Percentiles rank a stretch among this genome's conserved stretches.
These are phyloP conservation scores for Lyophyllum semitale DNA, from an alignment of 768 basidiomycete genomes.

Conservation along the genomic window DNA sequence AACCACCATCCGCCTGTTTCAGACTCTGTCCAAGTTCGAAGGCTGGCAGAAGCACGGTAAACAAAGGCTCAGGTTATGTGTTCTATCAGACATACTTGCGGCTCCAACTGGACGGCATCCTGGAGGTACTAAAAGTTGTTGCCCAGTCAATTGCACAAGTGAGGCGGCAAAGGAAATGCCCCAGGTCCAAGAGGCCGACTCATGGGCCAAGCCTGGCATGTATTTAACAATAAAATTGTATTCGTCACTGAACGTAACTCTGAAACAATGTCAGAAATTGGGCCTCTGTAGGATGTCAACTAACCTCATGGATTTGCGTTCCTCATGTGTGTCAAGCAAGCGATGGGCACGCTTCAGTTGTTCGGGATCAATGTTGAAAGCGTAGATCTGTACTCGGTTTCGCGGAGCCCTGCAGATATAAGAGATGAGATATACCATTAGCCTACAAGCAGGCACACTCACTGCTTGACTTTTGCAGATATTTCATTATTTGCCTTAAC, in stretches of 20 bases:
- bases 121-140: no score
- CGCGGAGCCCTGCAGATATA: no score
- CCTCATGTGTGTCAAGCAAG: conserved; percentile 6
- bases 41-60: conserved; percentile 11
- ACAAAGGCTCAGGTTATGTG: conserved; percentile 7
- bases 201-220: conserved; percentile 14
- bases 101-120: no score
- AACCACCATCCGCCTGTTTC: conserved; percentile 16
- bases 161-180: no score
- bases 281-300: neutral
- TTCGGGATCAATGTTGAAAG: neutral
- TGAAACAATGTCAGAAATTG: neutral
- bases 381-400: no score
- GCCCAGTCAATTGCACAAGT: no score
- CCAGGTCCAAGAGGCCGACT: conserved; percentile 8
- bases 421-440: no score
- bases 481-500: neutral
- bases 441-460: no score
- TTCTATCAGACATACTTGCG: neutral
- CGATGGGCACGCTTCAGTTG: neutral
- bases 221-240: conserved; percentile 20
- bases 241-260: neutral
- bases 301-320: conserved; percentile 5
- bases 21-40: conserved; percentile 16
- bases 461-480: no score